Evolutionary conservation across 805 yeast genomes (phyloP).

Genomic region (Jamesozyma hellenica): DNA sequence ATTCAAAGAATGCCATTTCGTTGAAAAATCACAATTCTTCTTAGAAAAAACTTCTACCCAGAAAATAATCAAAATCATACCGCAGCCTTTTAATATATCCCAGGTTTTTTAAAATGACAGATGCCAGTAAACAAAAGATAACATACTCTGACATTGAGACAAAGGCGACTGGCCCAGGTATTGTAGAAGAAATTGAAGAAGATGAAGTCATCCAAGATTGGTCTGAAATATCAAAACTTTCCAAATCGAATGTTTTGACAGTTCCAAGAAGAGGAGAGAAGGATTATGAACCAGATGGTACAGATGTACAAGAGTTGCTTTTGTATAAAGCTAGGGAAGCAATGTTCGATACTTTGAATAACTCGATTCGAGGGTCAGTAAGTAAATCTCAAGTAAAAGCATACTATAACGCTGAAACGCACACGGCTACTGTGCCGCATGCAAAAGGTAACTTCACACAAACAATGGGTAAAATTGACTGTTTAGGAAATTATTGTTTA

Average conservation of each 20-base stretch:
- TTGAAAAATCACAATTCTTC: too few species aligned
- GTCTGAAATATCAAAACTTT: conserved; percentile 32
- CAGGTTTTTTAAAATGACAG: too few species aligned
- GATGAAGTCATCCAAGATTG: conserved; percentile 47
- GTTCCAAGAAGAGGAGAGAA: conserved; percentile 74
- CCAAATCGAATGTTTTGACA: conserved; percentile 12
- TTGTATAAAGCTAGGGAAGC: conserved; percentile 49
- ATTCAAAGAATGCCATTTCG: too few species aligned
- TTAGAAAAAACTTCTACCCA: too few species aligned
- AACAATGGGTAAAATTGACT: conserved; percentile 56
- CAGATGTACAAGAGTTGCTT: conserved; percentile 38
- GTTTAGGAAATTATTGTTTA: conserved; percentile 41
- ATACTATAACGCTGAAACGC: conserved; percentile 33
- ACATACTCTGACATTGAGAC: too few species aligned
- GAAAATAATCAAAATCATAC: too few species aligned
- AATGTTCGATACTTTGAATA: conserved; percentile 60
- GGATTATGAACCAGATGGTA: conserved; percentile 78
- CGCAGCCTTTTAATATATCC: too few species aligned
- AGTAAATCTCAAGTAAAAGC: conserved; percentile 44
- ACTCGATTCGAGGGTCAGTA: conserved; percentile 37
- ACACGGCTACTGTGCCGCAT: conserved; percentile 32
- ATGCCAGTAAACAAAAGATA: too few species aligned
- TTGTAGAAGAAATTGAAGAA: conserved; percentile 22
- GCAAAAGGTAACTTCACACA: conserved; percentile 67
- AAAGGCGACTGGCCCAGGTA: too few species aligned